Base-by-base conservation (phyloP, 2,329 filamentous ascomycete species). In the Clonostachys rosea region DNA sequence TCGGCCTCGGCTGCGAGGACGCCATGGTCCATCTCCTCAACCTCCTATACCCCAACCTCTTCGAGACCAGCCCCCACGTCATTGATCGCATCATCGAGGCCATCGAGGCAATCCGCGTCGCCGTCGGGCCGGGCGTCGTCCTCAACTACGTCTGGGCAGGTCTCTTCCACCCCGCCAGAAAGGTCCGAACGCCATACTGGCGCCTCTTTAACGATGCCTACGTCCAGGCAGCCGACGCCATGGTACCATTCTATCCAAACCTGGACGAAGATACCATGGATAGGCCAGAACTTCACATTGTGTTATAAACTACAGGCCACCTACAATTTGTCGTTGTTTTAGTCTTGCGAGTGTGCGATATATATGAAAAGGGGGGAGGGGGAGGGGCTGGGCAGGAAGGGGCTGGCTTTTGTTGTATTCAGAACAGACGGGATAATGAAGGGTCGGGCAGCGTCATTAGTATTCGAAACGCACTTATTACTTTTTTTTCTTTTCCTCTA, bases 111-210 rank as follows among this genome's bases (percentile, higher is more conserved):
- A 89, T 99, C 52, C 84, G 94, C 43, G 90, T 96, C 75, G 91
- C 92, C 0, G 87, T 97, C 41, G 94, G 94, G 1, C 89, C 91
- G 0, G 94, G 94, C 4, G 74, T 95, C 18, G 89, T 96, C 35
- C 87, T 99, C 79, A 99, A 99, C 71, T 99, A 99, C 66, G 86
- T 97, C 50, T 97, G 91, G 91, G 92, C 94, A 0, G 94, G 94
- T 16, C 75, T 99, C 16, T 99, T 99, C 77, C 95, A 99, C 64
- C 92, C 94, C 0, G 94, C 94, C 4, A 81, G 94, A 52, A 97
- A 97, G 71, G 94, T 99, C 46, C 81, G 94, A 51, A 86, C 83
- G 53, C 94, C 95, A 17, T 99, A 97, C 71, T 99, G 94, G 92
- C 79, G 94, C 49, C 73, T 99, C 40, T 96, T 96, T 72, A 99